Evolutionary conservation across 2,329 filamentous ascomycete species (phyloP), one percentile per base, ranked within the genome.

Genomic region (Tympanopsis confertula): DNA sequence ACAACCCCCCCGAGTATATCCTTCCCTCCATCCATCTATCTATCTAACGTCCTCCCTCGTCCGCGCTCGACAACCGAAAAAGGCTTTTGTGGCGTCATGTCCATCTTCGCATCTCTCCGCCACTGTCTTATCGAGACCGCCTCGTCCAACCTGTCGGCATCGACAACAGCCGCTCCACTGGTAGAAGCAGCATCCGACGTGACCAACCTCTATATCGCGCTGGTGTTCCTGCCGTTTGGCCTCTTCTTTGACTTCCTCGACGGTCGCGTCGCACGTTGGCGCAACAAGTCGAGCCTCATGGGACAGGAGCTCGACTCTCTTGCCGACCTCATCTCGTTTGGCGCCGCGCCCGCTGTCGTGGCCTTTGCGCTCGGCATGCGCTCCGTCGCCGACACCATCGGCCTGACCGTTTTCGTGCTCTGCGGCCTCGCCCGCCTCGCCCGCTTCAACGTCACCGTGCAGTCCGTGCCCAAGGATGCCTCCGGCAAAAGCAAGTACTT

Each of bases 221-320:
- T 98, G 36, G 75, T 68, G 4, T 86, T 95, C 59, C 83, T 96
- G 60, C 89, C 89, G 1, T 85, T 95, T 42, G 88, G 87, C 4
- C 68, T 96, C 12, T 95, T 96, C 67, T 96, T 96, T 59, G 91
- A 98, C 61, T 93, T 94, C 55, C 86, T 96, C 71, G 91, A 98
- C 59, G 91, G 91, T 54, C 91, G 88, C 56, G 88, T 98, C 39
- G 91, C 91, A 45, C 72, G 91, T 46, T 96, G 91, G 91, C 78
- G 91, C 56, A 82, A 86, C 63, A 98, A 95, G 79, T 91, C 86
- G 52, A 93, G 85, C 51, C 69, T 98, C 56, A 96, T 98, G 89
- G 91, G 91, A 12, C 89, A 95, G 61, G 91, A 98, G 62, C 68
- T 98, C 39, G 91, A 98, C 59, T 96, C 89, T 5, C 70, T 98